These are phyloP conservation scores for Phanerodontia chrysosporium DNA, from an alignment of 768 basidiomycete species.

Conservation along the genomic window DNA sequence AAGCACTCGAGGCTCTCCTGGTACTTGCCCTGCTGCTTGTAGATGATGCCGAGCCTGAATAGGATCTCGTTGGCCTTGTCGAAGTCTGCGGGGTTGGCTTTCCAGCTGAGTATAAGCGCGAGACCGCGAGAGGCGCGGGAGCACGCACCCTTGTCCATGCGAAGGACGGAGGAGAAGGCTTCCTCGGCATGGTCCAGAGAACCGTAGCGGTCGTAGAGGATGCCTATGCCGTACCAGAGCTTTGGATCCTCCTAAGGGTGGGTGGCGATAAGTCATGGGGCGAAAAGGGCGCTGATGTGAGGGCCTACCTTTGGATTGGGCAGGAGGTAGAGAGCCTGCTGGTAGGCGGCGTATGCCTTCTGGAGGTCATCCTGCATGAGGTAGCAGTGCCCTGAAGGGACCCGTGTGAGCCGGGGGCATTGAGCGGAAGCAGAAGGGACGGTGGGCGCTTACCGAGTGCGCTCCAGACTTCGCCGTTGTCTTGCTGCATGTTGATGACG, in stretches of 20 bases:
- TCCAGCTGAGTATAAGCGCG: conserved; percentile 15
- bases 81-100: conserved; percentile 57
- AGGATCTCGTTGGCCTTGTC: conserved; percentile 99
- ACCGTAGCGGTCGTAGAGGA: conserved; percentile 97
- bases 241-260: conserved; percentile 97
- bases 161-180: conserved; percentile 91
- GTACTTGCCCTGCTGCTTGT: conserved; percentile 98
- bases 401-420: conserved; percentile 10
- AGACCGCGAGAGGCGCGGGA: conserved; percentile 8
- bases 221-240: conserved; percentile 99
- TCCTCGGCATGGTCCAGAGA: conserved; percentile 98
- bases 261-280: background rate
- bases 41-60: conserved; percentile 97
- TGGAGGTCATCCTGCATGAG: conserved; percentile 99
- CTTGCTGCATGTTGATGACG: conserved; percentile 83
- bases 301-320: conserved; percentile 85
- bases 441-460: conserved; percentile 67
- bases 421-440: conserved; percentile 8
- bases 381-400: conserved; percentile 82
- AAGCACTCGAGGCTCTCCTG: conserved; percentile 86
- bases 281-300: conserved; percentile 6
- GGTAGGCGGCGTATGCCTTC: conserved; percentile 97
- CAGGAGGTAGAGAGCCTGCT: conserved; percentile 93
- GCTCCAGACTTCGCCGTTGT: conserved; percentile 99
- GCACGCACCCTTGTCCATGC: conserved; percentile 89